Conservation (phyloP, 192 early-diverging fungal genomes). For the Coemansia sp. region DNA sequence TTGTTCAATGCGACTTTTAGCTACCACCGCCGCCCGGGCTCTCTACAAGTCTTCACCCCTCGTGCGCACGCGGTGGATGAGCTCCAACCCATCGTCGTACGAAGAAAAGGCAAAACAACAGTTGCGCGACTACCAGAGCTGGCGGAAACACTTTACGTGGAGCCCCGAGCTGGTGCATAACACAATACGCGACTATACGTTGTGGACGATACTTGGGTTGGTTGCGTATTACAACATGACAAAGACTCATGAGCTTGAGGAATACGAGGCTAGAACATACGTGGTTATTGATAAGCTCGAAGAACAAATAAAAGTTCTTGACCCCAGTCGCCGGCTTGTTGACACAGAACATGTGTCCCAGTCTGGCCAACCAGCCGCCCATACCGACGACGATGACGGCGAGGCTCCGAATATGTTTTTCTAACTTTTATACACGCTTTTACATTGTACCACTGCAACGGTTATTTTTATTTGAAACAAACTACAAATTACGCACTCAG, state of each 20-base stretch:
- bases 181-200: conserved; percentile 32
- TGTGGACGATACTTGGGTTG: conserved; percentile 39
- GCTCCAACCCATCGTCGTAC: conserved; percentile 18
- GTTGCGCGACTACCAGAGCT: conserved; percentile 37
- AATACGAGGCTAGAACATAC: conserved; percentile 37
- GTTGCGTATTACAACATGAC: conserved; percentile 39
- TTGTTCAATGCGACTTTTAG: too few relatives aligned
- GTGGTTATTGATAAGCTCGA: conserved; percentile 34
- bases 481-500: background rate
- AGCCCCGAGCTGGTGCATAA: conserved; percentile 10
- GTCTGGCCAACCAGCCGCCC: background rate
- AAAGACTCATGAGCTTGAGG: conserved; percentile 28
- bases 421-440: background rate
- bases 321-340: conserved; percentile 27
- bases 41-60: too few relatives aligned
- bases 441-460: background rate
- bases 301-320: conserved; percentile 21
- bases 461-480: conserved; percentile 2
- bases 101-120: conserved; percentile 37
- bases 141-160: conserved; percentile 47
- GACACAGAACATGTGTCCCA: conserved; percentile 15
- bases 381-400: background rate
- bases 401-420: background rate
- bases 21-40: too few relatives aligned
- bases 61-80: background rate